Base-by-base conservation (phyloP, 2,329 filamentous ascomycete species). In the Trichoderma atrobrunneum region DNA sequence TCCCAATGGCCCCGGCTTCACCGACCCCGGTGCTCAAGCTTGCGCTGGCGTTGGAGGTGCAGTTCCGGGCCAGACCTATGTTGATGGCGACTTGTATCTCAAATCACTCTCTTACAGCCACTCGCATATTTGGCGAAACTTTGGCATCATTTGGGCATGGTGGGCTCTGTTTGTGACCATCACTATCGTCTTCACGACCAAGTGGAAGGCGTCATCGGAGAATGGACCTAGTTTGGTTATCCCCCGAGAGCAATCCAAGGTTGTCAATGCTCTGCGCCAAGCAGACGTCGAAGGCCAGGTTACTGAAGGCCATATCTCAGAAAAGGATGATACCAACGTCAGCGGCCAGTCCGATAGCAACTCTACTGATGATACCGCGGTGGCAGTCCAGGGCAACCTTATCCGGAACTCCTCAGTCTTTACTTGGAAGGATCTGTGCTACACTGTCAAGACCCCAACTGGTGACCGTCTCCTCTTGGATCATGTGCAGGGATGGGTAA, bases 401-500 rank as follows among this genome's bases (percentile, higher is more conserved):
- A 80, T 90, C 34, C 86, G 86, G 30, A 92, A 92, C 78, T 91
- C 87, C 0, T 90, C 89, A 0, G 84, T 92, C 0, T 93, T 93
- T 76, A 94, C 92, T 1, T 94, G 92, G 91, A 91, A 91, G 78
- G 87, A 93, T 72, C 86, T 94, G 0, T 86, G 84, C 1, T 94
- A 93, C 77, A 92, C 88, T 0, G 91, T 94, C 72, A 87, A 89
- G 74, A 90, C 87, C 0, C 84, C 87, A 0, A 79, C 81, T 1
- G 88, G 88, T 4, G 84, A 93, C 87, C 89, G 91, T 10, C 84
- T 88, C 14, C 89, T 97, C 72, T 84, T 97, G 8, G 90, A 96
- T 74, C 87, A 95, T 71, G 92, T 97, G 1, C 89, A 94, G 75
- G 94, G 93, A 3, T 97, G 92, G 89, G 92, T 95, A 70, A 93